A percentile compares a stretch with the other conserved stretches of the same genome.
These are phyloP conservation scores for Dichomitus squalens DNA, from an alignment of 1,284 basidiomycete species.

Conservation along the genomic window DNA sequence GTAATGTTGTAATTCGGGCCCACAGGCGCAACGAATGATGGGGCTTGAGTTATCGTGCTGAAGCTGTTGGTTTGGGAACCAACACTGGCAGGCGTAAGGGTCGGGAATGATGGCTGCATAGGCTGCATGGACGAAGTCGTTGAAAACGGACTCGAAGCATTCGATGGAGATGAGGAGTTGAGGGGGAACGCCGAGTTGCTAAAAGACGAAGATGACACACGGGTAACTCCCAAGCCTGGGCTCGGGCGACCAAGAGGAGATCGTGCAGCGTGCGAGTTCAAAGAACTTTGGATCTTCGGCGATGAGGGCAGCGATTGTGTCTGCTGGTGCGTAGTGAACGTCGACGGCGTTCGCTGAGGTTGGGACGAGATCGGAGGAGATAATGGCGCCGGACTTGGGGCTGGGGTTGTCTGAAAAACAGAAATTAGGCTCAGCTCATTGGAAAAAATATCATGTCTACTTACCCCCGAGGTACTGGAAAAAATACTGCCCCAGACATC, in stretches of 20 bases:
- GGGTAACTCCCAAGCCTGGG: slow-evolving; percentile 42
- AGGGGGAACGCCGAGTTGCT: slow-evolving; percentile 36
- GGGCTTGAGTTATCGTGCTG: slow-evolving; percentile 4
- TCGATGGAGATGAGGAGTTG: slow-evolving; percentile 19
- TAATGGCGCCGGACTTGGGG: slow-evolving; percentile 26
- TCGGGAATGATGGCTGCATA: slow-evolving; percentile 17
- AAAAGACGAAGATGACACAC: slow-evolving; percentile 39
- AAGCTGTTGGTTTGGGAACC: background rate
- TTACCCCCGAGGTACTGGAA: slow-evolving; percentile 43
- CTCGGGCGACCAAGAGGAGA: slow-evolving; percentile 33
- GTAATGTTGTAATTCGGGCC: slow-evolving; percentile 35
- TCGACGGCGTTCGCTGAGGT: slow-evolving; percentile 2
- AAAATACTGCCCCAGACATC: slow-evolving; percentile 82
- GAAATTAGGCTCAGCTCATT: background rate
- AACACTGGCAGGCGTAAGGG: slow-evolving; percentile 16
- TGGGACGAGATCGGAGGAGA: slow-evolving; percentile 18
- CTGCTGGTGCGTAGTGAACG: slow-evolving; percentile 29
- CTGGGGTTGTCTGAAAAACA: slow-evolving; percentile 21
- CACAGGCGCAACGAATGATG: background rate
- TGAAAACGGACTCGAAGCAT: slow-evolving; percentile 10
- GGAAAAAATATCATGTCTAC: slow-evolving; percentile 17
- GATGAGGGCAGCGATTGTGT: slow-evolving; percentile 45
- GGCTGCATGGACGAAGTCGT: slow-evolving; percentile 16
- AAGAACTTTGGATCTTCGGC: slow-evolving; percentile 32
- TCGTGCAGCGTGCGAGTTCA: slow-evolving; percentile 21